A percentile compares a stretch with the other conserved stretches of the same genome.
These are phyloP conservation scores for Prunus campanulata DNA, from an alignment of 306 rosid genomes.

Conservation along the genomic window DNA sequence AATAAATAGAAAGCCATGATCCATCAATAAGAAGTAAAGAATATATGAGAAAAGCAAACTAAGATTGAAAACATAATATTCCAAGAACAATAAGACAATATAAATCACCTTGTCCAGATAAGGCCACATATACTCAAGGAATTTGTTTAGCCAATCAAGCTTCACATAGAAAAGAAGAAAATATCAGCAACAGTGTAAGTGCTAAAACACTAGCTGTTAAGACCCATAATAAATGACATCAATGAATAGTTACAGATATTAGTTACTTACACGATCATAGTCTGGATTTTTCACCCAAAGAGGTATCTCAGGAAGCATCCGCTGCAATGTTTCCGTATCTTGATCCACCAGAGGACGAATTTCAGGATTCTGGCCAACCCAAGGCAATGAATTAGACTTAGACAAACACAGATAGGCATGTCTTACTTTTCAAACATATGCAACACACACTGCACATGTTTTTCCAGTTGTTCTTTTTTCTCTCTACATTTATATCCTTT, in stretches of 20 bases:
- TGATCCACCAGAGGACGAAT: conserved; percentile 65
- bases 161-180: conserved; percentile 19
- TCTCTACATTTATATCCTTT: neutral
- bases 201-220: conserved; percentile 15
- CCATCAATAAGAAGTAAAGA: neutral
- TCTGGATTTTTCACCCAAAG: conserved; percentile 93
- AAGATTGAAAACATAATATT: neutral
- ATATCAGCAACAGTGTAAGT: neutral
- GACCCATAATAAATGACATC: neutral
- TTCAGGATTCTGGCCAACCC: conserved; percentile 52
- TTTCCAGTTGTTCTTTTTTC: neutral
- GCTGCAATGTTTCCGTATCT: conserved; percentile 59
- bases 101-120: conserved; percentile 73
- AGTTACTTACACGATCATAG: conserved; percentile 67
- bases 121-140: conserved; percentile 89
- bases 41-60: neutral
- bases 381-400: conserved; percentile 10
- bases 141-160: conserved; percentile 89
- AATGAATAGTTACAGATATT: neutral
- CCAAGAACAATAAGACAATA: neutral
- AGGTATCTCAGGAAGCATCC: conserved; percentile 88
- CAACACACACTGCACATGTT: neutral
- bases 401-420: neutral
- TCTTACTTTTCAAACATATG: neutral
- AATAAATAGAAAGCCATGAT: neutral